Evolutionary conservation across 140 eudicot genomes (phyloP).

Genomic region (Senecio squalidus): DNA sequence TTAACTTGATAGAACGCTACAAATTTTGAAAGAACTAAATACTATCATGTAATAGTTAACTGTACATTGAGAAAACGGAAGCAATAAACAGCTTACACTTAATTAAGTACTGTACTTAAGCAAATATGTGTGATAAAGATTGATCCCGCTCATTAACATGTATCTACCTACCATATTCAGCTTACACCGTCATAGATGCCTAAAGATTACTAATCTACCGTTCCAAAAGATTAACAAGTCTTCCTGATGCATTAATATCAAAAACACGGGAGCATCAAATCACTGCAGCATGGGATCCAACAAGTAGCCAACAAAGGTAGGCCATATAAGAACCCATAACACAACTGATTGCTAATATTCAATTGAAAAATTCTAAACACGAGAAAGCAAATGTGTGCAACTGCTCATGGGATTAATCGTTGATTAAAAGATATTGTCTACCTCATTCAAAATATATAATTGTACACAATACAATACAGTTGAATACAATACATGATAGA

Average conservation of each 20-base stretch:
- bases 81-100: background rate
- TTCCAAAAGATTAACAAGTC: conserved; percentile 9
- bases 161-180: background rate
- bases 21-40: background rate
- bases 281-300: conserved; percentile 26
- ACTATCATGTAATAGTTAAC: background rate
- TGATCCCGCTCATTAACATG: background rate
- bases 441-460: background rate
- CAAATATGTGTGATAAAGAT: background rate
- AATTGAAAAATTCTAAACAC: conserved; percentile 11
- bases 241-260: background rate
- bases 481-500: background rate
- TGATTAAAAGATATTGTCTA: conserved; percentile 1
- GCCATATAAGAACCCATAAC: conserved; percentile 19
- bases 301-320: conserved; percentile 10
- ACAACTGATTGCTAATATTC: background rate
- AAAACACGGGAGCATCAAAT: conserved; percentile 21
- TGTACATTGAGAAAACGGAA: too few species aligned
- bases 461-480: conserved; percentile 1
- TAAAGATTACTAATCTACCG: conserved; percentile 10
- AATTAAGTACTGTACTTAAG: too few species aligned
- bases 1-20: background rate
- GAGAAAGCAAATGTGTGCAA: conserved; percentile 12
- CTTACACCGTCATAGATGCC: conserved; percentile 10
- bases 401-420: background rate